These are phyloP conservation scores for Claviceps fusiformis DNA, from an alignment of 2,329 filamentous ascomycete genomes.

Conservation along the genomic window DNA sequence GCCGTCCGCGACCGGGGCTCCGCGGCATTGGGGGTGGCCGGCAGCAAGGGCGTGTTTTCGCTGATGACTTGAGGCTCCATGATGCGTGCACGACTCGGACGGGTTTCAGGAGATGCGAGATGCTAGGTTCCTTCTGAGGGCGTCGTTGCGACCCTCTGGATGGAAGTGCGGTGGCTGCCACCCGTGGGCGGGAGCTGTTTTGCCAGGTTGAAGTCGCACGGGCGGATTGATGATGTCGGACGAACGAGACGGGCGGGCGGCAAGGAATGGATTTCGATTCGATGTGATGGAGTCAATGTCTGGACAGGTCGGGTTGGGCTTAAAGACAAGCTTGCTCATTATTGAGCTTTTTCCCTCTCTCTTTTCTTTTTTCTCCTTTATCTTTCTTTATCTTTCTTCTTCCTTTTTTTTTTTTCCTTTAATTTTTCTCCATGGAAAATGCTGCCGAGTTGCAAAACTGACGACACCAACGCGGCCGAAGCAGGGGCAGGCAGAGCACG, in stretches of 20 bases:
- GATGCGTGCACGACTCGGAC: neutral
- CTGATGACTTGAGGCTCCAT: constrained; percentile 15
- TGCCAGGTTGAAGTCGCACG: neutral
- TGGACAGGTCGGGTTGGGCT: neutral
- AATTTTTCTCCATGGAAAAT: neutral
- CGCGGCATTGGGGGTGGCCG: constrained; percentile 9
- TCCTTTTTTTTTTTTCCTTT: neutral
- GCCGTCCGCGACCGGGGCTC: constrained; percentile 29
- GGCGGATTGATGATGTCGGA: constrained; percentile 1
- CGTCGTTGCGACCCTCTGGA: neutral
- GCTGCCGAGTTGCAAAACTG: neutral
- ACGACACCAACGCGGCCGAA: neutral
- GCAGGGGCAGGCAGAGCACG: neutral
- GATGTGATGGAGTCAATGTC: neutral
- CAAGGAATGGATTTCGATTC: neutral
- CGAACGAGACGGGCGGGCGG: neutral
- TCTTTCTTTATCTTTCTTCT: neutral
- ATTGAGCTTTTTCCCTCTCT: neutral
- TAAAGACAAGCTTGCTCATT: neutral
- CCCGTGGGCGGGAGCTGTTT: neutral
- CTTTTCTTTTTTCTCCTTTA: neutral
- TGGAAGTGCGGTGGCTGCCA: neutral
- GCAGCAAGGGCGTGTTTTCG: constrained; percentile 24
- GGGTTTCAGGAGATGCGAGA: neutral
- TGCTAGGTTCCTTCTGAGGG: neutral